These are phyloP conservation scores for Saccharomycopsis capsularis DNA, from an alignment of 805 yeast genomes.

Conservation along the genomic window DNA sequence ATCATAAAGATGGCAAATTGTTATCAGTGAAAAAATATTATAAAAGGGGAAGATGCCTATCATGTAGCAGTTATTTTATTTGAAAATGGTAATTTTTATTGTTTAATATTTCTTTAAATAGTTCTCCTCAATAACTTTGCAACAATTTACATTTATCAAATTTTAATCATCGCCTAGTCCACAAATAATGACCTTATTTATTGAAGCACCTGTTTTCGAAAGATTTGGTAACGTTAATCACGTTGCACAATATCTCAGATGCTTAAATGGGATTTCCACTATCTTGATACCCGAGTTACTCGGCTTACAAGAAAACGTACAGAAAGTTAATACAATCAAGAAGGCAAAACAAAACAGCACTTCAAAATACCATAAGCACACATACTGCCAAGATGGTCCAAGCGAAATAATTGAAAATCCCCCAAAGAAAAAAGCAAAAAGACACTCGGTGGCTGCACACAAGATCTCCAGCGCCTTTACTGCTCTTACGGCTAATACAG, in stretches of 20 bases:
- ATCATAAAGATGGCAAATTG: neutral
- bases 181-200: too few species aligned
- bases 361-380: neutral
- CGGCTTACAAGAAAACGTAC: slow-evolving; percentile 23
- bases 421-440: too few species aligned
- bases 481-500: too few species aligned
- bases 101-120: neutral
- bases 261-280: neutral
- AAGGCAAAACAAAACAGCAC: neutral
- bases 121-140: neutral
- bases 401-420: neutral
- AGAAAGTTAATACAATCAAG: neutral
- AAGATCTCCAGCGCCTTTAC: neutral
- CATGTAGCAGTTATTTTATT: too few species aligned
- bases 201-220: neutral
- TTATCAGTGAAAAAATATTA: too few species aligned
- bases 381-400: neutral
- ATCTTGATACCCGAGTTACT: neutral
- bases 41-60: neutral
- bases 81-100: too few species aligned
- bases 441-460: too few species aligned
- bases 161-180: neutral
- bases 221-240: neutral
- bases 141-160: neutral
- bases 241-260: neutral